Evolutionary conservation across 768 basidiomycete genomes (phyloP).

Genomic region (Mycena vulgaris): DNA sequence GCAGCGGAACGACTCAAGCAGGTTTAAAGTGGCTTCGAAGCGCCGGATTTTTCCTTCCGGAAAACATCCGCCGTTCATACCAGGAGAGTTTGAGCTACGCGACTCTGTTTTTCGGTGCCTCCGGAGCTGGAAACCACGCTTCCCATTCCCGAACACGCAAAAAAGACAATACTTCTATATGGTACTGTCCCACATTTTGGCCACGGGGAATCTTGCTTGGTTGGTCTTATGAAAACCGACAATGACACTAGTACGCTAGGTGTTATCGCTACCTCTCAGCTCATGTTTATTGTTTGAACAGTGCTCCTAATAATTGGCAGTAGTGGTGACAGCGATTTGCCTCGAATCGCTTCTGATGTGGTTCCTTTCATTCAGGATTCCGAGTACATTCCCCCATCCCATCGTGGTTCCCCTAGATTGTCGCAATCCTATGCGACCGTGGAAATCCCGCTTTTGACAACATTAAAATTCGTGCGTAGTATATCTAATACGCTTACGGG

Average conservation of each 20-base stretch:
- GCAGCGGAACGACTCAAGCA: slow-evolving; percentile 11
- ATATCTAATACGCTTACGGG: too few species aligned
- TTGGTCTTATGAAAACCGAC: slow-evolving; percentile 25
- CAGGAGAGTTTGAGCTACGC: background rate
- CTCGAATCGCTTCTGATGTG: background rate
- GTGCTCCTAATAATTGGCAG: slow-evolving; percentile 5
- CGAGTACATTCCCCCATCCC: slow-evolving; percentile 12
- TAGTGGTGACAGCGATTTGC: slow-evolving; percentile 6
- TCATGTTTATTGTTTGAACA: background rate
- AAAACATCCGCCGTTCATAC: background rate
- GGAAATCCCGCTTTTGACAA: slow-evolving; percentile 5
- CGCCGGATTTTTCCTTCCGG: slow-evolving; percentile 1
- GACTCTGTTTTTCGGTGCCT: slow-evolving; percentile 6
- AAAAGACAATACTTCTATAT: background rate
- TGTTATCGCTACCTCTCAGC: too few species aligned
- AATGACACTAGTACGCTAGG: slow-evolving; percentile 22
- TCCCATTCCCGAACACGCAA: background rate
- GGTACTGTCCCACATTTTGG: background rate
- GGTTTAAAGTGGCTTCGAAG: slow-evolving; percentile 8
- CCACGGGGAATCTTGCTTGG: background rate
- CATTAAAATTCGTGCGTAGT: slow-evolving; percentile 26
- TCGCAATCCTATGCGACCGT: slow-evolving; percentile 11
- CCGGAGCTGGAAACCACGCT: slow-evolving; percentile 10
- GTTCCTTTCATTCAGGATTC: slow-evolving; percentile 9
- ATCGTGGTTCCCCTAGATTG: slow-evolving; percentile 19